These are phyloP conservation scores for Backusella macrospora DNA, from an alignment of 192 early-diverging fungal genomes.

Conservation along the genomic window DNA sequence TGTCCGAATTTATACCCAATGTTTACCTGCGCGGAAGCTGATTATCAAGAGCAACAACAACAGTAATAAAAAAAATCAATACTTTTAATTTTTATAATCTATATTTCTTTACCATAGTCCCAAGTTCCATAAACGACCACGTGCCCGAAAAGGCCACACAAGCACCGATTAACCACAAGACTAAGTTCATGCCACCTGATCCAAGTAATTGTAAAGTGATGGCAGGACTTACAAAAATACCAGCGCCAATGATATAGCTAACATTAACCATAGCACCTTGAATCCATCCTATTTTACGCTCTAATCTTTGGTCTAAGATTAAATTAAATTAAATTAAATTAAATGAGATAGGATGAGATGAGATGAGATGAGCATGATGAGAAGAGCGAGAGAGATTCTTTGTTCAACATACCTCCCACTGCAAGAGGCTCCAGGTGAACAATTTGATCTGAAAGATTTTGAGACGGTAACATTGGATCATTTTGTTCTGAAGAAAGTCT, in stretches of 20 bases:
- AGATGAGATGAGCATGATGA: neutral
- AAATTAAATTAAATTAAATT: neutral
- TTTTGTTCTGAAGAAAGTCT: neutral
- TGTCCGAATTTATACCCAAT: neutral
- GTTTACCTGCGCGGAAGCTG: constrained; percentile 28
- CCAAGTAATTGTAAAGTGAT: constrained; percentile 30
- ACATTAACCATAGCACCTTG: constrained; percentile 38
- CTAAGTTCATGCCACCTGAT: constrained; percentile 38
- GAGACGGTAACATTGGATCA: constrained; percentile 1
- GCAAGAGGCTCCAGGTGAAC: constrained; percentile 31
- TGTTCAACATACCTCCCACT: constrained; percentile 28
- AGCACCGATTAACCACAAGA: constrained; percentile 33
- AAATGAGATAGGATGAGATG: too few species aligned
- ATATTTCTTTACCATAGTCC: constrained; percentile 36
- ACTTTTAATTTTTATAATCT: neutral
- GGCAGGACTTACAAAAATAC: constrained; percentile 37
- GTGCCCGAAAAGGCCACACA: constrained; percentile 23
- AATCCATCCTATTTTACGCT: constrained; percentile 32
- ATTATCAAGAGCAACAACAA: neutral
- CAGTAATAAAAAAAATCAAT: neutral
- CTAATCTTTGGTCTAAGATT: constrained; percentile 31
- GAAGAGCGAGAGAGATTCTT: too few species aligned
- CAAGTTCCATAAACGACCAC: constrained; percentile 33
- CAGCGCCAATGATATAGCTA: constrained; percentile 37
- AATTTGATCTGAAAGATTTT: constrained; percentile 23